phyloP scores from a whole-genome alignment of 148 eudicot species.

The Talinum fruticosum region DNA sequence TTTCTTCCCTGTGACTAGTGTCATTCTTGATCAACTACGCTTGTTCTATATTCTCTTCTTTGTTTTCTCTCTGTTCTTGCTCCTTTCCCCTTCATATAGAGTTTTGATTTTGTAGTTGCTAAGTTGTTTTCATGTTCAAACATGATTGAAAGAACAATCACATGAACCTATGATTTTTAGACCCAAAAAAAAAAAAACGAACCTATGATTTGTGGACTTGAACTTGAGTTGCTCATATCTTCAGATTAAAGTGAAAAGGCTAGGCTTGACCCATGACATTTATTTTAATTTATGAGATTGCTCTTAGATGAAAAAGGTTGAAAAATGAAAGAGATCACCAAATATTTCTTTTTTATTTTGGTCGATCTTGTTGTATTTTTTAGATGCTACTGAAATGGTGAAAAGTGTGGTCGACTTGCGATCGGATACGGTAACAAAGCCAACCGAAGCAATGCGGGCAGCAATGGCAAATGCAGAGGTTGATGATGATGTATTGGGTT shows the following conservation, averaged over 20 bases:
- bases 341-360: background rate
- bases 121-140: background rate
- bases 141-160: background rate
- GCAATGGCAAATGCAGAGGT: conserved; percentile 97
- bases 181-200: no score
- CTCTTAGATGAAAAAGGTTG: background rate
- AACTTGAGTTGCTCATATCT: background rate
- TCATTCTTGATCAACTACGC: background rate
- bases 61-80: background rate
- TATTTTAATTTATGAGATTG: background rate
- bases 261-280: background rate
- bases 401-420: conserved; percentile 71
- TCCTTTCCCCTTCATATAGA: background rate
- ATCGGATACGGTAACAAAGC: conserved; percentile 95
- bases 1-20: background rate
- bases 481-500: conserved; percentile 79
- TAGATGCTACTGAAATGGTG: conserved; percentile 42
- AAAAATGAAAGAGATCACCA: background rate
- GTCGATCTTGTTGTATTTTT: background rate
- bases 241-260: background rate
- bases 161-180: background rate
- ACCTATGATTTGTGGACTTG: background rate
- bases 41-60: background rate
- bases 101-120: background rate
- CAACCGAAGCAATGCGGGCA: conserved; percentile 75